Evolutionary conservation across 192 early-diverging fungal genomes (phyloP), one percentile per base, ranked within the genome.

Genomic region (Gamsiella multidivaricata): DNA sequence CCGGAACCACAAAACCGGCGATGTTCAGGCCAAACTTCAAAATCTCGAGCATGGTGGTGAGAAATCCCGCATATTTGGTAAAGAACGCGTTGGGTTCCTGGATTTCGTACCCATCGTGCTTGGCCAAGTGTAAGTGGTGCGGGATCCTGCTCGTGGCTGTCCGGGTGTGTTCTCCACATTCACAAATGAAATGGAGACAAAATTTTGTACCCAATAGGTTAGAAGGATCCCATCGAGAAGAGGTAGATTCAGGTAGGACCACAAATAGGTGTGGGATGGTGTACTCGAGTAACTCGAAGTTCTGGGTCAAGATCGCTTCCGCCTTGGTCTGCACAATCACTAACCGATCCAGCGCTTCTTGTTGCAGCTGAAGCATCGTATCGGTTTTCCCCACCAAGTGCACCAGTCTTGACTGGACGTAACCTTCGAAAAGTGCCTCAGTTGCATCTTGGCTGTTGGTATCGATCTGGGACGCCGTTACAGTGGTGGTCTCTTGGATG

Each of bases 201-300:
- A 58, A 58, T 29, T 20, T 34, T 25, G 56, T 37, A 23, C 14
- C 34, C 0, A 41, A 12, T 17, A 51, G 5, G 47, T 41, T 37
- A 5, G 22, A 14, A 3, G 52, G 63, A 23, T 54, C 39, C 50
- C 36, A 54, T 5, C 22, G 32, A n/a, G 14, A 32, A 6, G 28
- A 20, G 8, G 3, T n/a, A 5, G 45, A 3, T 22, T 60, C 43
- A 15, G 67, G 67, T 0, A 69, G 28, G 7, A 69, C 36, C 22
- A 69, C 15, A 22, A 69, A 69, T 1, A 61, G 49, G 0, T 57
- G 20, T 0, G 67, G 57, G 15, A 60, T 60, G 0, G 67, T 34
- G 22, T 60, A 69, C 18, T 69, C 67, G 28, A 42, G 57, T 0
- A 60, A n/a, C 39, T 69, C 67, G 22, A 60, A 69, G 36, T 58